phyloP scores from a whole-genome alignment of 495 filamentous ascomycete genomes.

The Bathelium albidoporum region DNA sequence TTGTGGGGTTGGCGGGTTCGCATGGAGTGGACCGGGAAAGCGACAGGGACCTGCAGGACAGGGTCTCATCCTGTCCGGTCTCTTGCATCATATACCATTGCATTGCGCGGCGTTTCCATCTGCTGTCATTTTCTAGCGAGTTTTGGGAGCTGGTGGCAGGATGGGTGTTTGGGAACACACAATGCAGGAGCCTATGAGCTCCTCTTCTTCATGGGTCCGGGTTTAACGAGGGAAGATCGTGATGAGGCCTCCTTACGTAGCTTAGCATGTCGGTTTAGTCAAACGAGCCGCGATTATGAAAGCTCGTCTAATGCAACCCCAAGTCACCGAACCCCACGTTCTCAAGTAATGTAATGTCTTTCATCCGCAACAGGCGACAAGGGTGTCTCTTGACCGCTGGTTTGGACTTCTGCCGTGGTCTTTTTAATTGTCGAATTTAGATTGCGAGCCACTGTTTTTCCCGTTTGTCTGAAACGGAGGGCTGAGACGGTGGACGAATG shows the following conservation, averaged over 20 bases:
- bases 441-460: not conserved
- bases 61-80: not conserved
- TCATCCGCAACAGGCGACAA: not conserved
- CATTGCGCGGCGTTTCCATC: not conserved
- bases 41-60: not conserved
- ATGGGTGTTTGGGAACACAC: no score
- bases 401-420: not conserved
- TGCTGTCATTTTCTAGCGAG: not conserved
- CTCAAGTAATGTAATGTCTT: not conserved
- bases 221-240: not conserved
- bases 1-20: not conserved
- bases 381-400: not conserved
- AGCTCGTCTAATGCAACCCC: not conserved
- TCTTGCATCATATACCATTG: slow-evolving; percentile 4
- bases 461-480: slow-evolving; percentile 1
- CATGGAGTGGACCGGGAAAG: not conserved
- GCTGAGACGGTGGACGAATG: slow-evolving; percentile 1
- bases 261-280: not conserved
- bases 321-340: no score
- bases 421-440: not conserved
- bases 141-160: not conserved
- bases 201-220: not conserved
- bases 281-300: not conserved
- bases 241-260: not conserved
- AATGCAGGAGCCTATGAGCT: no score